phyloP scores from a whole-genome alignment of 2,329 filamentous ascomycete genomes.

The Pseudogymnoascus destructans region DNA sequence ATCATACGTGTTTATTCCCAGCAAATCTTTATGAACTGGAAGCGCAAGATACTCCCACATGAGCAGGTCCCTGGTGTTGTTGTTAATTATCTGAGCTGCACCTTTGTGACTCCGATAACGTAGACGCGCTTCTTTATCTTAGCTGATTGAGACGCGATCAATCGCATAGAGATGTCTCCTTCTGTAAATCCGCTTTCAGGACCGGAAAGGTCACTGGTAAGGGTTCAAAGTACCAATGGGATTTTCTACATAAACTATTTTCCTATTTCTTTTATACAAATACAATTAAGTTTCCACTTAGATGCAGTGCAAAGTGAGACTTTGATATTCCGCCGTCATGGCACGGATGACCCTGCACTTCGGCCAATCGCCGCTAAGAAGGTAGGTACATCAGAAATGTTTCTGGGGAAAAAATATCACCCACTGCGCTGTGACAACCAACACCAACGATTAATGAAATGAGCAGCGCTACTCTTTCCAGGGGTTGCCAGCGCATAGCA shows the following conservation, averaged over 20 bases:
- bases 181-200: background rate
- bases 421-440: background rate
- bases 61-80: background rate
- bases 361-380: background rate
- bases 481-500: slow-evolving; percentile 12
- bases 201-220: background rate
- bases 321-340: background rate
- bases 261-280: background rate
- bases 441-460: slow-evolving; percentile 16
- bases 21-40: background rate
- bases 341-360: slow-evolving; percentile 2
- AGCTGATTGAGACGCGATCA: slow-evolving; percentile 4
- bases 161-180: background rate
- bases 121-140: slow-evolving; percentile 9
- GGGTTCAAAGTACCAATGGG: background rate
- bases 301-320: slow-evolving; percentile 3
- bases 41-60: background rate
- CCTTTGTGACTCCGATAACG: slow-evolving; percentile 6
- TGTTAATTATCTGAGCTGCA: background rate
- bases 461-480: slow-evolving; percentile 17
- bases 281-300: background rate
- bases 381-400: background rate
- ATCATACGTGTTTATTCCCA: background rate
- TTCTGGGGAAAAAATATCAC: slow-evolving; percentile 6
- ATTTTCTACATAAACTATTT: background rate